A percentile compares a stretch with the other conserved stretches of the same genome.
phyloP scores from a whole-genome alignment of 2,329 filamentous ascomycete genomes.

The Alternaria infectoria region DNA sequence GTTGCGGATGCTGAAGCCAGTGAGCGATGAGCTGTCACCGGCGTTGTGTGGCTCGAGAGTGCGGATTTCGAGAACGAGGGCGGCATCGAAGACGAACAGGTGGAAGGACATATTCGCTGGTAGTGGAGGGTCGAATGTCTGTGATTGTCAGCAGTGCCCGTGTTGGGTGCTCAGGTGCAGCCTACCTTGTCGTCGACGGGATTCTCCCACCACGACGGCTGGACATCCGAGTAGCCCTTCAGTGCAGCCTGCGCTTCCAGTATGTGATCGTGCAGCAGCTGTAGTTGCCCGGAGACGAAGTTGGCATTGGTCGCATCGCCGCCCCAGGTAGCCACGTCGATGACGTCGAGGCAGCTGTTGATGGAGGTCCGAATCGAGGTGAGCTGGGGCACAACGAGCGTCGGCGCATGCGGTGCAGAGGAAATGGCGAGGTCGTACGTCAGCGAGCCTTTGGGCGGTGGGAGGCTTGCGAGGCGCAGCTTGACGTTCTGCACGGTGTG shows the following conservation, averaged over 20 bases:
- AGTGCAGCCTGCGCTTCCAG: slow-evolving; percentile 65
- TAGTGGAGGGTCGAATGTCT: slow-evolving; percentile 67
- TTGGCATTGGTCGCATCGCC: slow-evolving; percentile 66
- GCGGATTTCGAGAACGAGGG: slow-evolving; percentile 69
- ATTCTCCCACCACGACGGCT: slow-evolving; percentile 62
- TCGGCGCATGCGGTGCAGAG: slow-evolving; percentile 60
- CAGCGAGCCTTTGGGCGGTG: slow-evolving; percentile 58
- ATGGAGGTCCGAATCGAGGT: slow-evolving; percentile 76
- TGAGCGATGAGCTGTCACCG: slow-evolving; percentile 38
- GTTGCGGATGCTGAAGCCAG: slow-evolving; percentile 62
- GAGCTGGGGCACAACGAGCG: slow-evolving; percentile 71
- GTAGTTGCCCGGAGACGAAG: slow-evolving; percentile 65
- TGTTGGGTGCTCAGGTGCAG: slow-evolving; percentile 6
- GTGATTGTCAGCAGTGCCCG: slow-evolving; percentile 7
- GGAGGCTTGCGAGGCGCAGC: slow-evolving; percentile 74
- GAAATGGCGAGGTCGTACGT: slow-evolving; percentile 61
- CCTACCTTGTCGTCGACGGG: slow-evolving; percentile 64
- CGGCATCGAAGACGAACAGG: slow-evolving; percentile 60
- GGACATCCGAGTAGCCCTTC: slow-evolving; percentile 60
- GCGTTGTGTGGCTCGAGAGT: slow-evolving; percentile 62
- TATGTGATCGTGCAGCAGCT: slow-evolving; percentile 66
- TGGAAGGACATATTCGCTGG: slow-evolving; percentile 76
- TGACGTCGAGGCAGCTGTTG: slow-evolving; percentile 81
- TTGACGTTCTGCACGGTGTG: slow-evolving; percentile 67
- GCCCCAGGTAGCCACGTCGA: slow-evolving; percentile 77